Evolutionary conservation across 768 basidiomycete genomes (phyloP), one percentile per base, ranked within the genome.

Genomic region (Russula foetens): DNA sequence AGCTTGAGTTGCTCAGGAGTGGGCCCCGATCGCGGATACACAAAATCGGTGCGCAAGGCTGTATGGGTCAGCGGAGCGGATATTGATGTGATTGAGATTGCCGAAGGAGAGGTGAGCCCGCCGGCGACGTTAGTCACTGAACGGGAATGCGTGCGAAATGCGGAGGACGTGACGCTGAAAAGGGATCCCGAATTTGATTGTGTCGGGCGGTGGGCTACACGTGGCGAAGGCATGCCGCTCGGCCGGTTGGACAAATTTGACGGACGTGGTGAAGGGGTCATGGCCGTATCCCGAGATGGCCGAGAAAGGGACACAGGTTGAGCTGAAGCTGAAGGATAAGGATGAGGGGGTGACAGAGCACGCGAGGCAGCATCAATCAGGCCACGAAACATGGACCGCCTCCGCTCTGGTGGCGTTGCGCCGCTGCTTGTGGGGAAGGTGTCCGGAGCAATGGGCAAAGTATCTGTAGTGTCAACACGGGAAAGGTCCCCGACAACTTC

Each of bases 51-150:
- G 24, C 86, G 83, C 23, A 80, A 75, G 28, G 80, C 74, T 12
- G 90, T 92, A 69, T 92, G 87, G 7, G 84, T 79, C 9, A 92
- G 79, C 7, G 90, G 90, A 5, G 86, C 69, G 6, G 88, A 90
- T 59, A 92, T 92, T 11, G 81, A 87, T 64, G 83, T 76, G 38
- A 90, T 75, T 19, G 89, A 89, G 58, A 89, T 83, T 55, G 79
- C 74, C 21, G 88, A 88, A 8, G 87, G 83, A 1, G 85, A 88
- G 35, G 78, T 82, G 49, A 84, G 76, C 45, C 59, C 64, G 8
- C 60, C 62, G 7, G 53, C 55, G 23, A 75, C 72, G 60, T 71
- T 71, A 17, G 73, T 73, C 56, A 75, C 73, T 28, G 76, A 69
- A 38, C 71, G 68, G 47, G 80, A 77, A 63, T 75, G 75, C 69